Evolutionary conservation across 1,284 basidiomycete genomes (phyloP), one percentile per base, ranked within the genome.

Genomic region (Meripilus lineatus): DNA sequence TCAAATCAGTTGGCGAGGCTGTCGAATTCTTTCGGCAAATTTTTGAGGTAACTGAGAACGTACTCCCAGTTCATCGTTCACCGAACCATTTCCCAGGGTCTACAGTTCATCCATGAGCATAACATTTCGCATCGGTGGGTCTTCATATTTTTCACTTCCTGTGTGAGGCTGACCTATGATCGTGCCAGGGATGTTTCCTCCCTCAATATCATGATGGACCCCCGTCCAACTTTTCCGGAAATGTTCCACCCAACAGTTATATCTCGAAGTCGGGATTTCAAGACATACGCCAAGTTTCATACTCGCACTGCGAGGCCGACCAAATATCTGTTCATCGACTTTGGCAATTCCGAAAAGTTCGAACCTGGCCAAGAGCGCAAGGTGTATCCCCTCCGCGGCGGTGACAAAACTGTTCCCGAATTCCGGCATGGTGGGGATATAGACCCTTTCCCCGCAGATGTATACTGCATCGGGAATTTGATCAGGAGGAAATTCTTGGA

Each of bases 311-410:
- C 53, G 38, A 44, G 43, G 1, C 58, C 58, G 2, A 47, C 60
- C 8, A 57, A 52, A 33, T 69, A 69, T 44, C 63, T 61, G 26
- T 55, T 56, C 24, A 53, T 54, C 10, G 61, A 70, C 35, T 72
- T 68, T 14, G 67, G 67, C 1, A 42, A 64, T 17, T 69, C 59
- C 11, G 48, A 52, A 11, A 41, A 40, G 4, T 57, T 48, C 32
- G 17, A 39, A 20, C 35, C 38, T 4, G 34, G n/a, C n/a, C n/a
- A n/a, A n/a, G n/a, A n/a, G n/a, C n/a, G n/a, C n/a, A n/a, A n/a
- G n/a, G n/a, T n/a, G n/a, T n/a, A n/a, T n/a, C n/a, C n/a, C n/a
- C n/a, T n/a, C n/a, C n/a, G n/a, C n/a, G n/a, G n/a, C n/a, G n/a
- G n/a, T n/a, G n/a, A n/a, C n/a, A n/a, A n/a, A n/a, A n/a, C n/a